phyloP scores from a whole-genome alignment of 768 basidiomycete species.

The Strobilomyces confusus region DNA sequence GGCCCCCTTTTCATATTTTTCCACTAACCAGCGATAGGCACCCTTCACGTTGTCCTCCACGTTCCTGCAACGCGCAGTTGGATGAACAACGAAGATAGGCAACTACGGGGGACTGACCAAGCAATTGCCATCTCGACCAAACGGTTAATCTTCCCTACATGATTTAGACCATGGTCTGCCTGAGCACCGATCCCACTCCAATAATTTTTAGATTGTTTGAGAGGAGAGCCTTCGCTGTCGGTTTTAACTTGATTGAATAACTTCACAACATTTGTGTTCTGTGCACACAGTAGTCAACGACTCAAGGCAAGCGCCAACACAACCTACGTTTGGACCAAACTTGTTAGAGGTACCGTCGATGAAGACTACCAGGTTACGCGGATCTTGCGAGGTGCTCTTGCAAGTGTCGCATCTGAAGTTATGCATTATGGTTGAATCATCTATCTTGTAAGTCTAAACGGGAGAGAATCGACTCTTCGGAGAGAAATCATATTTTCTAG shows the following conservation, averaged over 20 bases:
- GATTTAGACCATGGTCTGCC: neutral
- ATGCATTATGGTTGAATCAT: neutral
- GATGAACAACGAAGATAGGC: neutral
- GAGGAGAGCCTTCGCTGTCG: neutral
- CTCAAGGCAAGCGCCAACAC: neutral
- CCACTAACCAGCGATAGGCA: constrained; percentile 31
- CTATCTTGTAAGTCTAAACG: neutral
- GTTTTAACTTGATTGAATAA: neutral
- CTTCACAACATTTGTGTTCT: neutral
- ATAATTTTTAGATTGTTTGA: neutral
- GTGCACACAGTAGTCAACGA: neutral
- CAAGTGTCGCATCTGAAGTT: too few relatives aligned
- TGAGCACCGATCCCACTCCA: neutral
- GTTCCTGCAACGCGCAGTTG: constrained; percentile 21
- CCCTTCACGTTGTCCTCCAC: constrained; percentile 31
- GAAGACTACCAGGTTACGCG: neutral
- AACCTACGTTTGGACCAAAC: neutral
- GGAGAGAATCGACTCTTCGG: neutral
- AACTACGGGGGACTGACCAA: neutral
- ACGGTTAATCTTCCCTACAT: neutral
- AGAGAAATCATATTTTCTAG: neutral
- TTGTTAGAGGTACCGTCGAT: neutral
- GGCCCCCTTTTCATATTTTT: constrained; percentile 28
- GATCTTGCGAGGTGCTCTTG: too few relatives aligned
- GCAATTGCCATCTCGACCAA: neutral